These are phyloP conservation scores for Eucalyptus polyanthemos DNA, from an alignment of 345 rosid species.

Conservation along the genomic window DNA sequence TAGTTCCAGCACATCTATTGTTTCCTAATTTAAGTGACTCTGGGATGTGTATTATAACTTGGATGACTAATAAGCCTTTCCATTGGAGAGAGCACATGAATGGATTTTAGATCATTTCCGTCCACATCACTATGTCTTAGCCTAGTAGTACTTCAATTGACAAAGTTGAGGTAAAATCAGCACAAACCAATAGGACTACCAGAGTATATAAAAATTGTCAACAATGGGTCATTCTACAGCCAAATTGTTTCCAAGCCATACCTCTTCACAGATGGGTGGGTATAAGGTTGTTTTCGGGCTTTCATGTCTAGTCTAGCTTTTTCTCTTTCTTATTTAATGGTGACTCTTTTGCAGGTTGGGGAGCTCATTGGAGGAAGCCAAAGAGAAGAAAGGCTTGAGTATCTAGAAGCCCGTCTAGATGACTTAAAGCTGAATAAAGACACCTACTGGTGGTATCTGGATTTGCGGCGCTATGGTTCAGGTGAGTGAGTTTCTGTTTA, in stretches of 20 bases:
- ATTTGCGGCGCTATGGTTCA: constrained; percentile 93
- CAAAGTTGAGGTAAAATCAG: not conserved
- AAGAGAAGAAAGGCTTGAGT: constrained; percentile 90
- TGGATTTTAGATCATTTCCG: not conserved
- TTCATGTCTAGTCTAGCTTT: not conserved
- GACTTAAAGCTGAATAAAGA: constrained; percentile 70
- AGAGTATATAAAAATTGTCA: not conserved
- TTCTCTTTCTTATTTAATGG: not conserved
- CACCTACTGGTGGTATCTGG: constrained; percentile 98
- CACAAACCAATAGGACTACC: not conserved
- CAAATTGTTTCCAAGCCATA: not conserved
- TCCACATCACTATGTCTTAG: not conserved
- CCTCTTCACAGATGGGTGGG: not conserved
- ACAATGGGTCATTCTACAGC: not conserved
- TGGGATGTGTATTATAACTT: not conserved
- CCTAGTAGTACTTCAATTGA: not conserved
- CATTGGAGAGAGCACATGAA: not conserved
- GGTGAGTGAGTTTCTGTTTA: constrained; percentile 22
- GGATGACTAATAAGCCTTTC: not conserved
- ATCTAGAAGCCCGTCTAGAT: constrained; percentile 72
- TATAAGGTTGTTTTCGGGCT: not conserved
- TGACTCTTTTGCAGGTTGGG: constrained; percentile 43
- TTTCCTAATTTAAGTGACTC: not conserved
- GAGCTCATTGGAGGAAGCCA: constrained; percentile 99
- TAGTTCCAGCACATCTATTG: not conserved